A percentile compares a stretch with the other conserved stretches of the same genome.
Evolutionary conservation across 768 basidiomycete genomes (phyloP).

Genomic region (Leccinum subtestaceum): DNA sequence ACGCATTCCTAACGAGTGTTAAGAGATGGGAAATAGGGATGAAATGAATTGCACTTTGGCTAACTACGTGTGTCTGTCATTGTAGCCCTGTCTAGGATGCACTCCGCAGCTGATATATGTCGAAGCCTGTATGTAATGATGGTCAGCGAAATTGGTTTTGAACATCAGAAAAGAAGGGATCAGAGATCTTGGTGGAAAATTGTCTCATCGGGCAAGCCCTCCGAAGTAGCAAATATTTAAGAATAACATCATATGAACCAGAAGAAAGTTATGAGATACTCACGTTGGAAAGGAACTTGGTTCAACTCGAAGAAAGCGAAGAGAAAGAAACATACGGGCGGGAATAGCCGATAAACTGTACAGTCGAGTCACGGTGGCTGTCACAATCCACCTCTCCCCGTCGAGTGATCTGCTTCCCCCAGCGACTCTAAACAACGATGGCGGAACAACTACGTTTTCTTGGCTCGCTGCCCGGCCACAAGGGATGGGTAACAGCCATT

Average conservation of each 20-base stretch:
- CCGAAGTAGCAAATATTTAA: constrained; percentile 70
- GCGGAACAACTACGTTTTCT: constrained; percentile 86
- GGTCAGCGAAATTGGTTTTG: constrained; percentile 2
- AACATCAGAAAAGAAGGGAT: constrained; percentile 20
- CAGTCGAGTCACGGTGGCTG: constrained; percentile 67
- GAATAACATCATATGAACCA: constrained; percentile 40
- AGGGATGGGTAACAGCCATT: constrained; percentile 98
- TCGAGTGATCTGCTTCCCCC: not conserved
- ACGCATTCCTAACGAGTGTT: constrained; percentile 15
- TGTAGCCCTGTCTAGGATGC: not conserved
- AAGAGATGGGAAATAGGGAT: not conserved
- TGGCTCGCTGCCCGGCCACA: constrained; percentile 89
- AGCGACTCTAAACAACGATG: constrained; percentile 45
- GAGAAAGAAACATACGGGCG: not conserved
- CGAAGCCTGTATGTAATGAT: not conserved
- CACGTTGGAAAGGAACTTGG: constrained; percentile 6
- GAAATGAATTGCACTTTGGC: not conserved
- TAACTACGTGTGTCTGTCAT: not conserved
- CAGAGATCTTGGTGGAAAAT: constrained; percentile 74
- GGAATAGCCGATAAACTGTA: constrained; percentile 48
- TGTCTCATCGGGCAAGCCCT: constrained; percentile 57
- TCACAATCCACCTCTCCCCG: constrained; percentile 27
- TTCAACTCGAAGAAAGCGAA: not conserved
- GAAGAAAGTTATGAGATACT: constrained; percentile 7
- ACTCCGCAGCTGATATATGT: not conserved